Conservation (phyloP, 306 rosid genomes). For the Rubus parviflorus region DNA sequence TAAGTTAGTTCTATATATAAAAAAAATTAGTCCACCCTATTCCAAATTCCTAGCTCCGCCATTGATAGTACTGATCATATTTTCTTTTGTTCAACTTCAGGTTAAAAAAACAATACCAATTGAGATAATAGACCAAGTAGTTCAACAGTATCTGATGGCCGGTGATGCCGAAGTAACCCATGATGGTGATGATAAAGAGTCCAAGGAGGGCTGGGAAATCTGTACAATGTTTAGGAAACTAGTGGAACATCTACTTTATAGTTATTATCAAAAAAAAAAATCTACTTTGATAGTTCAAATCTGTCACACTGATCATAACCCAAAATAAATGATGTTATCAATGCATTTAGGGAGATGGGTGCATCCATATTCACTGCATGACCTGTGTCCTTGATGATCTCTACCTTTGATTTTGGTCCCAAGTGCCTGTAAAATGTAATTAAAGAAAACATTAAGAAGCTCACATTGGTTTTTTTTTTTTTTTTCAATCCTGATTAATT, state of each 20-base stretch:
- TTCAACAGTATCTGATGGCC: not conserved
- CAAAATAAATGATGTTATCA: constrained; percentile 35
- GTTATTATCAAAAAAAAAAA: not conserved
- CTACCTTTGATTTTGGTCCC: constrained; percentile 39
- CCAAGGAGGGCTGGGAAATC: not conserved
- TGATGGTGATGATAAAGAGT: not conserved
- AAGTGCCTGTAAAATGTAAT: constrained; percentile 33
- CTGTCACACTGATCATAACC: not conserved
- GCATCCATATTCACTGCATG: constrained; percentile 45
- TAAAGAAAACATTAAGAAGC: not conserved
- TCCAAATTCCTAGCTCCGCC: too few relatives aligned
- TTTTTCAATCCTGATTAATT: not conserved
- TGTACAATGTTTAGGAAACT: not conserved
- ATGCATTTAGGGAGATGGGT: constrained; percentile 20
- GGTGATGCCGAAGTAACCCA: not conserved
- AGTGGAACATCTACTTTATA: not conserved
- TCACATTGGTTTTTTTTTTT: not conserved
- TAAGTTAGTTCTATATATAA: too few relatives aligned
- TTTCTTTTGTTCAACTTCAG: not conserved
- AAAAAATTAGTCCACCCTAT: too few relatives aligned
- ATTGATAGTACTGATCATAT: too few relatives aligned
- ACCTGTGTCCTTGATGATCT: constrained; percentile 38
- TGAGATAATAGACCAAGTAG: not conserved
- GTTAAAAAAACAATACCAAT: not conserved
- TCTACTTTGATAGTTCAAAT: not conserved